Conservation (phyloP, 208 protist species). For the Trypanosomatidae sp. region DNA sequence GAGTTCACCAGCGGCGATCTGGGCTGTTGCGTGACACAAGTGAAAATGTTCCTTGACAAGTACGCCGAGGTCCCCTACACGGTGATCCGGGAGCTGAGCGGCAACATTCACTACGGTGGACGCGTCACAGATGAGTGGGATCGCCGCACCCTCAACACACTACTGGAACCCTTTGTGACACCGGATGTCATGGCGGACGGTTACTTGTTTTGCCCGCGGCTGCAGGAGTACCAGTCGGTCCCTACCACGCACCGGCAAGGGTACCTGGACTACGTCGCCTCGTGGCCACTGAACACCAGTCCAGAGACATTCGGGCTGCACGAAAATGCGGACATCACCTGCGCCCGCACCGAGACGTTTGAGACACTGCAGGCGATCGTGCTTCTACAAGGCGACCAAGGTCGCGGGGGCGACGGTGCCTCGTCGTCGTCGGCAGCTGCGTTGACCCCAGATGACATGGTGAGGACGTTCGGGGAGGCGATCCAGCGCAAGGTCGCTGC, state of each 20-base stretch:
- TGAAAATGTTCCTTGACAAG: constrained; percentile 97
- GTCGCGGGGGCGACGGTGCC: constrained; percentile 1
- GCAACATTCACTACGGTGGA: constrained; percentile 99
- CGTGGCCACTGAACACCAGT: constrained; percentile 93
- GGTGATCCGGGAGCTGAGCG: constrained; percentile 96
- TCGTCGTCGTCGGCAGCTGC: constrained; percentile 13
- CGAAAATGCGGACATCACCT: constrained; percentile 98
- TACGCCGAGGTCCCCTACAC: constrained; percentile 97
- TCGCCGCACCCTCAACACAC: constrained; percentile 93
- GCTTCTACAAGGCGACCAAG: constrained; percentile 73
- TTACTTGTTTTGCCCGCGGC: constrained; percentile 85
- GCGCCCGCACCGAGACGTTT: constrained; percentile 91
- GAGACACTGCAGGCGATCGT: constrained; percentile 88
- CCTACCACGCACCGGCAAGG: constrained; percentile 67
- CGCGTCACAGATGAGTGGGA: constrained; percentile 99
- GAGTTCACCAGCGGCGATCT: constrained; percentile 98
- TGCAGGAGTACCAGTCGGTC: constrained; percentile 85
- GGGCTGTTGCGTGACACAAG: constrained; percentile 90
- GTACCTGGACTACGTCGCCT: constrained; percentile 91
- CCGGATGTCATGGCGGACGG: constrained; percentile 90
- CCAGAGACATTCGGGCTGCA: constrained; percentile 98
- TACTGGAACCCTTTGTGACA: constrained; percentile 94
- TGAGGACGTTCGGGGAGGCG: constrained; percentile 72
- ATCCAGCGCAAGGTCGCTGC: constrained; percentile 78
- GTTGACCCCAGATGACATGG: constrained; percentile 80